Evolutionary conservation across 371 early-diverging fungal species (phyloP).

Genomic region (Haplosporangium sp.): DNA sequence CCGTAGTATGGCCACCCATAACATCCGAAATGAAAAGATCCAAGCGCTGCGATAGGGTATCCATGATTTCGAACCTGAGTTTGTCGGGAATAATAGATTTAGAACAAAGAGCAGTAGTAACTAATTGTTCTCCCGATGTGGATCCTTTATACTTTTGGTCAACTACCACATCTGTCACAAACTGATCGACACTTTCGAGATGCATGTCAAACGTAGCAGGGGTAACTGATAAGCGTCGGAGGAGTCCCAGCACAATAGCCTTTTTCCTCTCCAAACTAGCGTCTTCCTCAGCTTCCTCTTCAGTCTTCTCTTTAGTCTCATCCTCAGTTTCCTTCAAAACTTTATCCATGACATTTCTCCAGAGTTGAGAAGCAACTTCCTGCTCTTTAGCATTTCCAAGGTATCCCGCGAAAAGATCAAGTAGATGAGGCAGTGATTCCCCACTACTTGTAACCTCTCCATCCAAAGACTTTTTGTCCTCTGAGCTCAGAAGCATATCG

Average conservation of each 20-base stretch:
- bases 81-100: conserved; percentile 16
- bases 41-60: conserved; percentile 34
- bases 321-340: conserved; percentile 29
- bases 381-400: conserved; percentile 38
- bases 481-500: conserved; percentile 47
- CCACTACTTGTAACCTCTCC: neutral
- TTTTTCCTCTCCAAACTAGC: conserved; percentile 24
- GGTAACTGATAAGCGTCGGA: conserved; percentile 25
- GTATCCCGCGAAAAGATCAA: conserved; percentile 50
- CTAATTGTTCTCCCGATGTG: conserved; percentile 7
- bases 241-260: conserved; percentile 29
- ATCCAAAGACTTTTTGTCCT: conserved; percentile 18
- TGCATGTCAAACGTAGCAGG: conserved; percentile 23
- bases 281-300: too few relatives aligned
- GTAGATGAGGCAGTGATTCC: conserved; percentile 39
- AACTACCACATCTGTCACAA: conserved; percentile 27
- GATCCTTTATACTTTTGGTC: conserved; percentile 28
- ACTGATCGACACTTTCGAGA: conserved; percentile 30
- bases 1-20: conserved; percentile 8
- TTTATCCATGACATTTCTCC: conserved; percentile 46
- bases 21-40: conserved; percentile 27
- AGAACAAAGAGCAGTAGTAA: conserved; percentile 18
- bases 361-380: conserved; percentile 20
- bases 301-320: neutral
- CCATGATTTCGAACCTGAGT: conserved; percentile 30